These are phyloP conservation scores for Hypoxylon sp. DNA, from an alignment of 2,329 filamentous ascomycete genomes.

Conservation along the genomic window DNA sequence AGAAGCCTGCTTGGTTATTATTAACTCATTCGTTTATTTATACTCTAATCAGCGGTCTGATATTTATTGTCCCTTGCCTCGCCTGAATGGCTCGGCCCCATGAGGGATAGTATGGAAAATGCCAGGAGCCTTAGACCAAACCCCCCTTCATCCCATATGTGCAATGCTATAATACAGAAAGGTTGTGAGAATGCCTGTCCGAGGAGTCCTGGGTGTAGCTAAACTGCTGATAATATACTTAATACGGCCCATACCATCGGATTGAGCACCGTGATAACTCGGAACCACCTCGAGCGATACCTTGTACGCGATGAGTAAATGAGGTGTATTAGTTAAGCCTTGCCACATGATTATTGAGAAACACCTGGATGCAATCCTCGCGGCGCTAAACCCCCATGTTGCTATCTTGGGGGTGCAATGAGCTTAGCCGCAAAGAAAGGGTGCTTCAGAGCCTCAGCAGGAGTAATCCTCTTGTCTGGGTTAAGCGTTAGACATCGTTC, in stretches of 20 bases:
- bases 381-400: slow-evolving; percentile 3
- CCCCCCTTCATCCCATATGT: too few species aligned
- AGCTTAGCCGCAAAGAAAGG: slow-evolving; percentile 75
- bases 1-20: not conserved
- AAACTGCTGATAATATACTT: slow-evolving; percentile 1
- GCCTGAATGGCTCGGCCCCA: not conserved
- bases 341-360: not conserved
- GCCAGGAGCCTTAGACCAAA: not conserved
- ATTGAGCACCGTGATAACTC: not conserved
- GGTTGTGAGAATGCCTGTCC: too few species aligned
- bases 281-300: slow-evolving; percentile 7
- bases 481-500: slow-evolving; percentile 90
- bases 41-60: slow-evolving; percentile 5
- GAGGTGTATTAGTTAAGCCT: too few species aligned
- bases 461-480: slow-evolving; percentile 89
- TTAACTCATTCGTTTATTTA: slow-evolving; percentile 6
- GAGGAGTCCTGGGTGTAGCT: not conserved
- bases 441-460: slow-evolving; percentile 85
- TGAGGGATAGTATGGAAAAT: not conserved
- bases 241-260: not conserved
- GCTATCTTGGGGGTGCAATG: slow-evolving; percentile 37
- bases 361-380: slow-evolving; percentile 7
- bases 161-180: too few species aligned
- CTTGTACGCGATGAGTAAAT: too few species aligned
- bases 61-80: slow-evolving; percentile 1